Percentiles rank a stretch among this genome's conserved stretches.
phyloP scores from a whole-genome alignment of 1,284 basidiomycete species.

The Apiotrichum mycotoxinovorans region DNA sequence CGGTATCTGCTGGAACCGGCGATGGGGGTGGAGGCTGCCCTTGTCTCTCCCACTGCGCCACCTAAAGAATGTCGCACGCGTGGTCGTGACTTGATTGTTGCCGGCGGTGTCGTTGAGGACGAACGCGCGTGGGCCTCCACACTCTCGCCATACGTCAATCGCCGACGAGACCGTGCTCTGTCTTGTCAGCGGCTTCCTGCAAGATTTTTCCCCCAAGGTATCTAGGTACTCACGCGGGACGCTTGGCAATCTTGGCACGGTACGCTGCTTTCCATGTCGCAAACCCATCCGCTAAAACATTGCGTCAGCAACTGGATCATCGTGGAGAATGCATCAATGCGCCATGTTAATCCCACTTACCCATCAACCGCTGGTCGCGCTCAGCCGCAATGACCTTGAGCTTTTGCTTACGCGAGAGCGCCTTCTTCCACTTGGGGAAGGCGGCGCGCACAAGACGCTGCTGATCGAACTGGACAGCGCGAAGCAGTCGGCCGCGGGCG shows the following conservation, averaged over 20 bases:
- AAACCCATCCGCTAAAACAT: slow-evolving; percentile 38
- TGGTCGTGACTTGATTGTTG: not conserved
- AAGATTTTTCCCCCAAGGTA: too few species aligned
- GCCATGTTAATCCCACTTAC: slow-evolving; percentile 16
- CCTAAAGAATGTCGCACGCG: not conserved
- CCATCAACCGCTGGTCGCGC: slow-evolving; percentile 21
- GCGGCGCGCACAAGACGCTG: slow-evolving; percentile 12
- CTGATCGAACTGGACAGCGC: slow-evolving; percentile 16
- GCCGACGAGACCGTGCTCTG: slow-evolving; percentile 20
- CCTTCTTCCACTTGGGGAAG: slow-evolving; percentile 15
- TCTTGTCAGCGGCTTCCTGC: not conserved
- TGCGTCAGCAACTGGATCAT: slow-evolving; percentile 8
- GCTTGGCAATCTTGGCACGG: slow-evolving; percentile 20
- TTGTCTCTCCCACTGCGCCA: not conserved
- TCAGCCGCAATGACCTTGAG: slow-evolving; percentile 12
- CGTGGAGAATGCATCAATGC: too few species aligned
- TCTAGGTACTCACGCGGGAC: slow-evolving; percentile 23
- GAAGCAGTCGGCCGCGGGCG: slow-evolving; percentile 27
- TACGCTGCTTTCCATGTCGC: slow-evolving; percentile 32
- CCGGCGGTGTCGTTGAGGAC: not conserved
- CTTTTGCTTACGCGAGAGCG: slow-evolving; percentile 8
- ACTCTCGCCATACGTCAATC: slow-evolving; percentile 9
- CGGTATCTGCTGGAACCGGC: not conserved
- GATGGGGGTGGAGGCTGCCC: not conserved
- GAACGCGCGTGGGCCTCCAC: not conserved